A percentile compares a stretch with the other conserved stretches of the same genome.
phyloP scores from a whole-genome alignment of 208 protist genomes.

The Herpetomonas muscarum region DNA sequence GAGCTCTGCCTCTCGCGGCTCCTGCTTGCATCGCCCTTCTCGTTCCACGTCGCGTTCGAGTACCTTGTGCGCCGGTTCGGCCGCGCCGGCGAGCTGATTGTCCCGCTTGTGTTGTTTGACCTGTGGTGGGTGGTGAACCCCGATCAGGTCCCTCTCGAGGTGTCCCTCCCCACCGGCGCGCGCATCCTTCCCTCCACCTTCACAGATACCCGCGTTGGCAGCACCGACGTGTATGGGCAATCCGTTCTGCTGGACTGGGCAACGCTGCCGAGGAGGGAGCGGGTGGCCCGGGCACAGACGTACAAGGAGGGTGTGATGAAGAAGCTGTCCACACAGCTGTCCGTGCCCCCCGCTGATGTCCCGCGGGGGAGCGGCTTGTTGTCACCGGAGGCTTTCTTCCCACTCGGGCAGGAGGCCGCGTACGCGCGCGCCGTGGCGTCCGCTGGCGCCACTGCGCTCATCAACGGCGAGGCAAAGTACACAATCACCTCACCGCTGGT shows the following conservation, averaged over 20 bases:
- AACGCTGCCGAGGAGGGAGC: conserved; percentile 8
- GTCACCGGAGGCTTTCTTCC: conserved; percentile 1
- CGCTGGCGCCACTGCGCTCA: conserved; percentile 8
- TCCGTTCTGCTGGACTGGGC: too few relatives aligned
- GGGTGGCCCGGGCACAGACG: not conserved
- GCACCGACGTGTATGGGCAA: too few relatives aligned
- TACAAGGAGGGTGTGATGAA: conserved; percentile 1
- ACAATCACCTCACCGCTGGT: conserved; percentile 38
- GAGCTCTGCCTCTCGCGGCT: conserved; percentile 19
- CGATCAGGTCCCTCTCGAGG: conserved; percentile 51
- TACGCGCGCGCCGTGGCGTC: conserved; percentile 20
- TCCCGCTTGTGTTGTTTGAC: conserved; percentile 51
- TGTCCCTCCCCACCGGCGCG: too few relatives aligned
- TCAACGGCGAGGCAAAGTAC: conserved; percentile 22
- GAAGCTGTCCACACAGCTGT: not conserved
- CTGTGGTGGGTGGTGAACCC: conserved; percentile 77
- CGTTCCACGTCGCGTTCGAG: conserved; percentile 58
- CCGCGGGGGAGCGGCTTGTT: conserved; percentile 5
- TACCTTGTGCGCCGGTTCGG: conserved; percentile 17
- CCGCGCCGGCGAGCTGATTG: not conserved
- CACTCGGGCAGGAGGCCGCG: not conserved
- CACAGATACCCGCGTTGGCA: too few relatives aligned
- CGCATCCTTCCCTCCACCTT: too few relatives aligned
- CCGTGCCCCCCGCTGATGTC: not conserved
- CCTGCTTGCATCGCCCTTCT: conserved; percentile 39